Evolutionary conservation across 2,329 filamentous ascomycete genomes (phyloP).

Genomic region (Venturia nashicola): DNA sequence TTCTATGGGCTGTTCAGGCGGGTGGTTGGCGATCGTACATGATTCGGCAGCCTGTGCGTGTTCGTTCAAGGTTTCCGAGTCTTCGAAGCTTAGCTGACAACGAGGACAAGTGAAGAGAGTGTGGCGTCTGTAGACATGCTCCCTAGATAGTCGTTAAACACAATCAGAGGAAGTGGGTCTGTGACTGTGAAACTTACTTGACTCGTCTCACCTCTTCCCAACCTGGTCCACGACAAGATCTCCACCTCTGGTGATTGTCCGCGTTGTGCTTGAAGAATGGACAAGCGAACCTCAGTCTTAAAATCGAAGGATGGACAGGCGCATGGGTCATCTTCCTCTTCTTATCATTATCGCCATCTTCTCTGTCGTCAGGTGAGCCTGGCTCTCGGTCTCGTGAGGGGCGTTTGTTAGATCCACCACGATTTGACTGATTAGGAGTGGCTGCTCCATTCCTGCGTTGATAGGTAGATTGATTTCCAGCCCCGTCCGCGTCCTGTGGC

Average conservation of each 20-base stretch:
- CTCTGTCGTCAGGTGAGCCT: conserved; percentile 2
- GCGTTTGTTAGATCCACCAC: background rate
- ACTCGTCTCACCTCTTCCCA: conserved; percentile 9
- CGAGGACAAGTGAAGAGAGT: conserved; percentile 5
- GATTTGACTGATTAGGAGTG: background rate
- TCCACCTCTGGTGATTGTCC: conserved; percentile 8
- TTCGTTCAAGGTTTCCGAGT: background rate
- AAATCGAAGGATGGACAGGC: conserved; percentile 1
- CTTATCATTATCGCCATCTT: conserved; percentile 7
- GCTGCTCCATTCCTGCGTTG: background rate
- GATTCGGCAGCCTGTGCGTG: conserved; percentile 6
- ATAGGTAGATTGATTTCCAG: background rate
- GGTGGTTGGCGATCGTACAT: background rate
- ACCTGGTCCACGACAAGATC: conserved; percentile 8
- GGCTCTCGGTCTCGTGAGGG: conserved; percentile 2
- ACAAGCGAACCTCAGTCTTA: conserved; percentile 7
- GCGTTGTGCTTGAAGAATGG: conserved; percentile 9
- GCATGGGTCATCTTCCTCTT: conserved; percentile 2
- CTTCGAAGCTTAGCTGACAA: conserved; percentile 3
- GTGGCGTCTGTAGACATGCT: conserved; percentile 8
- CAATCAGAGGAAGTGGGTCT: background rate
- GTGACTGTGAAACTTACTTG: background rate
- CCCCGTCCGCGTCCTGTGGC: background rate
- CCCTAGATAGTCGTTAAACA: background rate
- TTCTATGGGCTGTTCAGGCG: conserved; percentile 4